Conservation (phyloP, 495 filamentous ascomycete species). For the Neurospora discreta region DNA sequence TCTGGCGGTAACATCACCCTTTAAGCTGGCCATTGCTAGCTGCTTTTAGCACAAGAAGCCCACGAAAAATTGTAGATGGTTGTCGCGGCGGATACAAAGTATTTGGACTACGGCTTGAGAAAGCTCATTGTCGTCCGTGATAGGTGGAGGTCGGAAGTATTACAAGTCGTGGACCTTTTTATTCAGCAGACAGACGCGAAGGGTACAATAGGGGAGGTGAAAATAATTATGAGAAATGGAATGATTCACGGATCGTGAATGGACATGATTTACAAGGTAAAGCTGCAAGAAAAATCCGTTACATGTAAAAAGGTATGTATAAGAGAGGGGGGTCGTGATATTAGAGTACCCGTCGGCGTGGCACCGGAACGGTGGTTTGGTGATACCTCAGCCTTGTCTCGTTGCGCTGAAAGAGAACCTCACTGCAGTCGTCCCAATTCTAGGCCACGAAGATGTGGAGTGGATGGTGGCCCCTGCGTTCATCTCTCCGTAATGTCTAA, state of each 20-base stretch:
- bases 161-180: not conserved
- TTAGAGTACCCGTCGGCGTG: not conserved
- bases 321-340: not conserved
- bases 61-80: not conserved
- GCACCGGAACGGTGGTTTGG: not conserved
- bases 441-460: not conserved
- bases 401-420: not conserved
- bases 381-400: not conserved
- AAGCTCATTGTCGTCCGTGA: not conserved
- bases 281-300: not conserved
- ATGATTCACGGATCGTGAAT: not conserved
- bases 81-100: not conserved
- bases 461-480: conserved; percentile 1
- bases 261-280: not conserved
- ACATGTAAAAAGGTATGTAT: not conserved
- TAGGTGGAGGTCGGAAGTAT: not conserved
- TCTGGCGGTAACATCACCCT: not conserved
- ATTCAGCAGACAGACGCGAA: no score
- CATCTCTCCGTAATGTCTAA: not conserved
- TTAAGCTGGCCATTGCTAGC: not conserved
- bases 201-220: not conserved
- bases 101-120: not conserved
- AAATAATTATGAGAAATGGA: not conserved
- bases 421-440: not conserved
- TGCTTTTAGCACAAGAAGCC: not conserved